Base-by-base conservation (phyloP, 176 grass and related monocot genomes). In the Oryza rufipogon region DNA sequence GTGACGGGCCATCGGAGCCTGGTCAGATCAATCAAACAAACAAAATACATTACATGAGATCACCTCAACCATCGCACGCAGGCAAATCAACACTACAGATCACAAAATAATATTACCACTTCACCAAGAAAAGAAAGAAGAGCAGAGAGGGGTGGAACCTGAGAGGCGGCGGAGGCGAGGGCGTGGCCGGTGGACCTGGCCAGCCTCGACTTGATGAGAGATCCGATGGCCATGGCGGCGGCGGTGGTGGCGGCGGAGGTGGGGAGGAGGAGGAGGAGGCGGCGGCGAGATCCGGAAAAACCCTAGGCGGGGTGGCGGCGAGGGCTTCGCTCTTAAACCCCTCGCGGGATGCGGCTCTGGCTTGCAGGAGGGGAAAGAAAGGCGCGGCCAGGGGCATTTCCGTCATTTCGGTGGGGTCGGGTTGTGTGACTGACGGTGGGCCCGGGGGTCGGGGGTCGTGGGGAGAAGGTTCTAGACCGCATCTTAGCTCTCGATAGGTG, bases 351-450 rank as follows among this genome's bases (percentile, higher is more conserved):
- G 34, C 56, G 48, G 75, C 60, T 38, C 12, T 86, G 67, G 88
- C 90, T 95, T 95, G 88, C 46, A 46, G 16, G 81, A 91, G 93
- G 93, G 90, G 86, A 90, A 95, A 91, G 76, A 86, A 81, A 84
- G 4, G 77, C 11, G 58, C 4, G 68, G 79, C 4, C 17, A 73
- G 38, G 79, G 84, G 88, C n/a, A 33, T 49, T 90, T 28, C 68
- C 13, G 84, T 83, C 60, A 90, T 83, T 90, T 9, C 14, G 0
- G 0, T 1, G 30, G 6, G 10, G 9, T 22, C 2, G 11, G 45
- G 48, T 10, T 49, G 26, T 83, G 73, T 74, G 36, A 15, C 79
- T 86, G 88, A 56, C 74, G 22, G 74, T 86, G 79, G 79, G 83
- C 79, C 83, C 41, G 72, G 78, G 33, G 12, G 5, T 30, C 28